Evolutionary conservation across 2,329 filamentous ascomycete species (phyloP).

Genomic region (Trichoderma citrinoviride): DNA sequence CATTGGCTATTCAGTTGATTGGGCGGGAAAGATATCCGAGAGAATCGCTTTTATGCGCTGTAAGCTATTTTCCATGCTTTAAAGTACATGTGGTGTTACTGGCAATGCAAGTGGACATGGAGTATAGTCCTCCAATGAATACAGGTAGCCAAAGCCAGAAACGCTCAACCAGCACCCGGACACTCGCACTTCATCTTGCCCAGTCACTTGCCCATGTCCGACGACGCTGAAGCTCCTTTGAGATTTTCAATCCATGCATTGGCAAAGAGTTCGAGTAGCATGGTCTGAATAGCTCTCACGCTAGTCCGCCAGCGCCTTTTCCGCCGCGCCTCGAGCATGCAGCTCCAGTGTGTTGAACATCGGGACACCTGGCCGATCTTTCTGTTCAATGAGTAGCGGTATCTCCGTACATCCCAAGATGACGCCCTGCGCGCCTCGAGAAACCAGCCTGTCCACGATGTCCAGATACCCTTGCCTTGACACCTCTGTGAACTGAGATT

Average conservation of each 20-base stretch:
- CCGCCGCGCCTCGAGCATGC: constrained; percentile 22
- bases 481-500: constrained; percentile 9
- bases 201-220: not conserved
- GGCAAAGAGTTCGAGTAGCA: not conserved
- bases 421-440: constrained; percentile 22
- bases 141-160: no score
- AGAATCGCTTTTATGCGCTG: no score
- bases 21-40: no score
- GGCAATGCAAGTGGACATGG: no score
- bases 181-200: no score
- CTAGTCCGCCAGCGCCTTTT: constrained; percentile 1
- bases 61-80: no score
- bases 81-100: no score
- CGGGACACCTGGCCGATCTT: constrained; percentile 18
- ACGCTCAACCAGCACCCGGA: no score
- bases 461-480: constrained; percentile 16
- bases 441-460: constrained; percentile 20
- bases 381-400: constrained; percentile 23
- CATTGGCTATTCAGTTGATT: not conserved
- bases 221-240: not conserved
- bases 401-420: constrained; percentile 26
- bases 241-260: not conserved
- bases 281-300: not conserved
- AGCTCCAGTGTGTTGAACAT: constrained; percentile 24
- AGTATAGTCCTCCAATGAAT: no score